Percentiles rank a stretch among this genome's conserved stretches.
Evolutionary conservation across 306 rosid species (phyloP).

Genomic region (Malus sieversii): DNA sequence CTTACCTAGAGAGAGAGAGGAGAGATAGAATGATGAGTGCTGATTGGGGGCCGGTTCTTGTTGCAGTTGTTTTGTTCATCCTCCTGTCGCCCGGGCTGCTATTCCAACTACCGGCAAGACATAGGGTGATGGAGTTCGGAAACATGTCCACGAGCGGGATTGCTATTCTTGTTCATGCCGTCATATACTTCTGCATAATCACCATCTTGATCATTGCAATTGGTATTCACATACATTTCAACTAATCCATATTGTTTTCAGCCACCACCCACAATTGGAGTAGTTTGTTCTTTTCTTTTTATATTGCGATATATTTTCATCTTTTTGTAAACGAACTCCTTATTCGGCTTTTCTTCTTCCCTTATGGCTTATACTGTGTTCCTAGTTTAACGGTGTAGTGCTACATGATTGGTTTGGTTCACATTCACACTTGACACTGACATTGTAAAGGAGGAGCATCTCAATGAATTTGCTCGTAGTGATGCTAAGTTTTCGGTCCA

Average conservation of each 20-base stretch:
- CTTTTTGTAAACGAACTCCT: not conserved
- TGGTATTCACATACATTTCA: slow-evolving; percentile 79
- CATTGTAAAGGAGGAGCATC: not conserved
- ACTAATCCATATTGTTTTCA: slow-evolving; percentile 11
- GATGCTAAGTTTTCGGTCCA: not conserved
- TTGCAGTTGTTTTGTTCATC: slow-evolving; percentile 75
- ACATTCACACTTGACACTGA: not conserved
- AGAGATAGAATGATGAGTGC: slow-evolving; percentile 39
- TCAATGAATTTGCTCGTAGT: not conserved
- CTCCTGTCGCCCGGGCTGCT: slow-evolving; percentile 83
- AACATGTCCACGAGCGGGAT: slow-evolving; percentile 95
- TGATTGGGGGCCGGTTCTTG: slow-evolving; percentile 91
- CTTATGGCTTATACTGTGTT: slow-evolving; percentile 1
- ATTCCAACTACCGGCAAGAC: slow-evolving; percentile 75
- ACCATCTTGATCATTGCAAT: slow-evolving; percentile 75
- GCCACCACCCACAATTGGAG: not conserved
- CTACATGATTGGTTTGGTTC: not conserved
- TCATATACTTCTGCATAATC: slow-evolving; percentile 69
- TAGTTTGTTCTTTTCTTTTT: not conserved
- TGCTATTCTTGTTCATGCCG: slow-evolving; percentile 82
- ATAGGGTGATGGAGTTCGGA: slow-evolving; percentile 78
- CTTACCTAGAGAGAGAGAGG: not conserved
- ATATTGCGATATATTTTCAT: not conserved
- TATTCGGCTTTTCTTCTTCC: not conserved
- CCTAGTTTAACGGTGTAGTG: slow-evolving; percentile 11